These are phyloP conservation scores for Alternaria ventricosa DNA, from an alignment of 2,329 filamentous ascomycete species.

Conservation along the genomic window DNA sequence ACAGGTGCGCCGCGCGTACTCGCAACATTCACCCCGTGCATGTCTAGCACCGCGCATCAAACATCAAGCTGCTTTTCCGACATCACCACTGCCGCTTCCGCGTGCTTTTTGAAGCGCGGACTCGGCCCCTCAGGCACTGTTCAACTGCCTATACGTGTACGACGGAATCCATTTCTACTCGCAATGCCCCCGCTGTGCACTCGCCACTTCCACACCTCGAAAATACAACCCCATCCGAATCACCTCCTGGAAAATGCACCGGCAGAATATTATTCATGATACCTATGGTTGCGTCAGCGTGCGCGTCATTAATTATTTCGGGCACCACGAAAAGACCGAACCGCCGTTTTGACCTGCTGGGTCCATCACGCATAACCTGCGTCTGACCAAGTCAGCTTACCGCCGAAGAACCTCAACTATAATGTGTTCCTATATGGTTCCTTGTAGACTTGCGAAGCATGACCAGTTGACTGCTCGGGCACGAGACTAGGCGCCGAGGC, in stretches of 20 bases:
- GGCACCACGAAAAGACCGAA: not conserved
- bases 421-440: not conserved
- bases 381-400: not conserved
- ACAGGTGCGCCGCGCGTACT: conserved; percentile 11
- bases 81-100: not conserved
- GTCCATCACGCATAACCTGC: not conserved
- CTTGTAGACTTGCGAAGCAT: not conserved
- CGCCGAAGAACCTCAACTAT: not conserved
- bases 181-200: not conserved
- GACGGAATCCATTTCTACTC: not conserved
- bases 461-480: not conserved
- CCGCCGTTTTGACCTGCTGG: not conserved
- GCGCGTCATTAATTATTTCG: not conserved
- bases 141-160: not conserved
- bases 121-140: not conserved
- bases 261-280: not conserved
- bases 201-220: not conserved
- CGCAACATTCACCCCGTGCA: conserved; percentile 10
- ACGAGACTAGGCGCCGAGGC: not conserved
- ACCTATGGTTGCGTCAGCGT: not conserved
- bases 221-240: not conserved
- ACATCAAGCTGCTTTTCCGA: conserved; percentile 9
- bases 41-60: conserved; percentile 4
- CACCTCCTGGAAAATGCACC: not conserved
- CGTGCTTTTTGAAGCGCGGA: not conserved